Conservation (phyloP, 495 filamentous ascomycete genomes). For the Apiosordaria backusii region DNA sequence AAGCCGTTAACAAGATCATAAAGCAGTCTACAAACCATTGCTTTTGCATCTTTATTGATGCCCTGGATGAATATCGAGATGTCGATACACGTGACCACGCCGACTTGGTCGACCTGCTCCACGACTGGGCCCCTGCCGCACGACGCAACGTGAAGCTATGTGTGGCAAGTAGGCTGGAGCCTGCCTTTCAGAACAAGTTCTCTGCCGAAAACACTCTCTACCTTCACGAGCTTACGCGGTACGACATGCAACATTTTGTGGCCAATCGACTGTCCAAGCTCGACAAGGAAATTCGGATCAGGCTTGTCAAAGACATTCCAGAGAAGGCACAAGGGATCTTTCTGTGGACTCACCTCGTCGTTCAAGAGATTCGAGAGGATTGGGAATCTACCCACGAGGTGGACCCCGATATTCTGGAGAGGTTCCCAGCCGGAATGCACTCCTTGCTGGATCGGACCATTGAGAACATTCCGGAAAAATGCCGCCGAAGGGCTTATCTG, state of each 20-base stretch:
- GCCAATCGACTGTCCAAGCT: slow-evolving; percentile 13
- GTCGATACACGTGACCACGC: not conserved
- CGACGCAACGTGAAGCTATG: slow-evolving; percentile 37
- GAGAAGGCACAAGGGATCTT: slow-evolving; percentile 10
- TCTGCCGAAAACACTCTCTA: not conserved
- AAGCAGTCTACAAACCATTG: not conserved
- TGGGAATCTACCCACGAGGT: not conserved
- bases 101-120: slow-evolving; percentile 10
- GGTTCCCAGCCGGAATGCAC: not conserved
- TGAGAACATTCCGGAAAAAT: not conserved
- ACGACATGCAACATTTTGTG: slow-evolving; percentile 12
- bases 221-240: slow-evolving; percentile 9
- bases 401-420: not conserved
- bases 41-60: slow-evolving; percentile 18
- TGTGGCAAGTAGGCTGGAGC: slow-evolving; percentile 41
- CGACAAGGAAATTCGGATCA: not conserved
- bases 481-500: not conserved
- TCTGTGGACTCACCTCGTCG: slow-evolving; percentile 9
- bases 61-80: slow-evolving; percentile 39
- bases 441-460: not conserved
- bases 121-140: slow-evolving; percentile 10
- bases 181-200: slow-evolving; percentile 34
- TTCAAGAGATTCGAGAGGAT: slow-evolving; percentile 1
- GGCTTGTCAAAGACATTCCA: not conserved
- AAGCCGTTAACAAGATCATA: not conserved